phyloP scores from a whole-genome alignment of 2,329 filamentous ascomycete species.

The Fusarium annulatum region DNA sequence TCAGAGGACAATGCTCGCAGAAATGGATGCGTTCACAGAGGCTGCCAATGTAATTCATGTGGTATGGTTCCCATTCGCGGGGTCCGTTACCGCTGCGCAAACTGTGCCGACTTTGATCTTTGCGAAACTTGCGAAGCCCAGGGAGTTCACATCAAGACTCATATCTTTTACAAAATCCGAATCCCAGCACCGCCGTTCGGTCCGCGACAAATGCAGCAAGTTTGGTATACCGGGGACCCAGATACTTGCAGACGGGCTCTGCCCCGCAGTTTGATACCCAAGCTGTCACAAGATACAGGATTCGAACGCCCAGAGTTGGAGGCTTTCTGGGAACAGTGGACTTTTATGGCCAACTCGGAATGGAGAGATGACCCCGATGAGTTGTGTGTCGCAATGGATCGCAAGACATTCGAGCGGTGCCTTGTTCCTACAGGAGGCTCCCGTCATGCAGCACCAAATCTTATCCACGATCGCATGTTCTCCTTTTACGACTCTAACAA shows the following conservation, averaged over 20 bases:
- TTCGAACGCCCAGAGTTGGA: slow-evolving; percentile 91
- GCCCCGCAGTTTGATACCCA: slow-evolving; percentile 73
- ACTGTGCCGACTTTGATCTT: slow-evolving; percentile 95
- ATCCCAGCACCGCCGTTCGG: slow-evolving; percentile 89
- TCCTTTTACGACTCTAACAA: slow-evolving; percentile 93
- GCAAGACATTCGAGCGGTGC: slow-evolving; percentile 91
- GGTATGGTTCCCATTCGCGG: slow-evolving; percentile 89
- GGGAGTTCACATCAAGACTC: slow-evolving; percentile 83
- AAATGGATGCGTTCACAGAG: slow-evolving; percentile 91
- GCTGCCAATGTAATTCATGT: slow-evolving; percentile 92
- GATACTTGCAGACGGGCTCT: slow-evolving; percentile 75
- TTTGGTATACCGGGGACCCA: slow-evolving; percentile 91
- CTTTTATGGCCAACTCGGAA: slow-evolving; percentile 87
- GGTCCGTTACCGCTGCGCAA: slow-evolving; percentile 92
- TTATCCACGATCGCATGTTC: slow-evolving; percentile 97
- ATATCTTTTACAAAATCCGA: slow-evolving; percentile 96
- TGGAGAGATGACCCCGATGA: slow-evolving; percentile 84
- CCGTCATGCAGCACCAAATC: slow-evolving; percentile 81
- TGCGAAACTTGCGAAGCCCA: slow-evolving; percentile 92
- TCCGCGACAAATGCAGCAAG: slow-evolving; percentile 80
- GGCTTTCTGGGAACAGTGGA: slow-evolving; percentile 96
- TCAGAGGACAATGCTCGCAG: slow-evolving; percentile 91
- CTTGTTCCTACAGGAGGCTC: slow-evolving; percentile 87
- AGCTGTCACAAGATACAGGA: slow-evolving; percentile 76
- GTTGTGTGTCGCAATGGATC: slow-evolving; percentile 85